Evolutionary conservation across 805 yeast genomes (phyloP).

Genomic region (Lipomyces japonicus): DNA sequence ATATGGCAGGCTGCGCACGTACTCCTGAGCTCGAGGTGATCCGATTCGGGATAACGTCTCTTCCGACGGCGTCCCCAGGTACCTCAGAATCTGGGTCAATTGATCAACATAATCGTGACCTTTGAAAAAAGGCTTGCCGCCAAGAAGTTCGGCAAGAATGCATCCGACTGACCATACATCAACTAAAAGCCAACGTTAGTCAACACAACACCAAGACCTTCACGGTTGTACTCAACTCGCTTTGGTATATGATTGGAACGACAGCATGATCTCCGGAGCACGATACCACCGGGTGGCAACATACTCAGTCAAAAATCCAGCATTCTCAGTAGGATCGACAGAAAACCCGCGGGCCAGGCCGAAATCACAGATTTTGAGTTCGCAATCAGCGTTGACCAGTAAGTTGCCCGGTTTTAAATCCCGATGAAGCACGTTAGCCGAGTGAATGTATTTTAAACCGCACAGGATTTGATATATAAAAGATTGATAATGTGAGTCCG

Average conservation of each 20-base stretch:
- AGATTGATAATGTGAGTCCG: constrained; percentile 89
- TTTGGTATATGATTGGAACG: constrained; percentile 90
- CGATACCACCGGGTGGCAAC: constrained; percentile 99
- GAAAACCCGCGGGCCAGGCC: constrained; percentile 93
- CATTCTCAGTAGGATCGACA: constrained; percentile 74
- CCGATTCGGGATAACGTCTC: constrained; percentile 68
- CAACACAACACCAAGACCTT: not conserved
- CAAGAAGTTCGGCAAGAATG: constrained; percentile 87
- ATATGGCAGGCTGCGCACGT: constrained; percentile 79
- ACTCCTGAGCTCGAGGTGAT: constrained; percentile 78
- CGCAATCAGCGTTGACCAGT: constrained; percentile 93
- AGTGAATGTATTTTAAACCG: constrained; percentile 84
- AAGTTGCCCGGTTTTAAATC: constrained; percentile 93
- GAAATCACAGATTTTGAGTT: constrained; percentile 91
- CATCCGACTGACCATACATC: constrained; percentile 99
- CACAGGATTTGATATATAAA: constrained; percentile 89
- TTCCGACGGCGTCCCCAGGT: constrained; percentile 87
- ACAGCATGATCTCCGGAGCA: constrained; percentile 96
- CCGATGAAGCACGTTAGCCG: constrained; percentile 89
- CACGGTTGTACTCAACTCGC: constrained; percentile 48
- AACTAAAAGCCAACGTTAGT: constrained; percentile 34
- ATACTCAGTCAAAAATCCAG: constrained; percentile 94
- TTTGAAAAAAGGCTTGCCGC: constrained; percentile 86
- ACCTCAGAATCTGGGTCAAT: constrained; percentile 76
- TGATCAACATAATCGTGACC: constrained; percentile 97